These are phyloP conservation scores for Malania oleifera DNA, from an alignment of 164 flowering plant species.

Conservation along the genomic window DNA sequence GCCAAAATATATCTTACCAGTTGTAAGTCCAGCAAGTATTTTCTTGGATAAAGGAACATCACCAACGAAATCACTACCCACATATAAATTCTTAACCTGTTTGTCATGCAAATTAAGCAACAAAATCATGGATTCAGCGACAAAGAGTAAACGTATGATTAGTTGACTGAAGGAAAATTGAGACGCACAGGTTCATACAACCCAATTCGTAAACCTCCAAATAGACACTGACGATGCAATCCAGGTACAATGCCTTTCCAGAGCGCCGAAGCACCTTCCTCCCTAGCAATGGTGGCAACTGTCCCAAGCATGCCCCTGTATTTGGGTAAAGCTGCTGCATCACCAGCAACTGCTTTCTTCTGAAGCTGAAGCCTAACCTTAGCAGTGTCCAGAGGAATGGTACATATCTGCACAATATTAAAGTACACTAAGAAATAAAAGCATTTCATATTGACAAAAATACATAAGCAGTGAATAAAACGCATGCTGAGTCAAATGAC, in stretches of 20 bases:
- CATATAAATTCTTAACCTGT: background rate
- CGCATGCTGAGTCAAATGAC: too few species aligned
- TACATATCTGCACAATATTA: constrained; percentile 58
- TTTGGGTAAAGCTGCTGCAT: constrained; percentile 48
- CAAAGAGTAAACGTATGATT: too few species aligned
- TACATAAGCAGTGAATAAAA: too few species aligned
- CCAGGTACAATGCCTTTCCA: constrained; percentile 98
- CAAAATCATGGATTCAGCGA: too few species aligned
- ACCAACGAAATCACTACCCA: background rate
- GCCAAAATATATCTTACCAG: background rate
- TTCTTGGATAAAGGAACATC: background rate
- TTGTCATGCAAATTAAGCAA: background rate
- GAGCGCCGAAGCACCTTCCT: constrained; percentile 79
- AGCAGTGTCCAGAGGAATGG: constrained; percentile 90
- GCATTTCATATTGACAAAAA: too few species aligned
- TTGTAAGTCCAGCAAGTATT: constrained; percentile 3
- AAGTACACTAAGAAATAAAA: constrained; percentile 3
- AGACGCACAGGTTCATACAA: constrained; percentile 83
- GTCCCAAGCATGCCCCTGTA: constrained; percentile 85
- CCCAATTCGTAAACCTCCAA: constrained; percentile 91
- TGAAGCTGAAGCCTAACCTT: constrained; percentile 98
- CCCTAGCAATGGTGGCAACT: constrained; percentile 74
- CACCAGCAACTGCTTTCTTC: constrained; percentile 48
- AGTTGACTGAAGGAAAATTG: constrained; percentile 9
- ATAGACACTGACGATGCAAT: constrained; percentile 82